Evolutionary conservation across 2,329 filamentous ascomycete species (phyloP).

Genomic region (Alternaria angustiovoidea): DNA sequence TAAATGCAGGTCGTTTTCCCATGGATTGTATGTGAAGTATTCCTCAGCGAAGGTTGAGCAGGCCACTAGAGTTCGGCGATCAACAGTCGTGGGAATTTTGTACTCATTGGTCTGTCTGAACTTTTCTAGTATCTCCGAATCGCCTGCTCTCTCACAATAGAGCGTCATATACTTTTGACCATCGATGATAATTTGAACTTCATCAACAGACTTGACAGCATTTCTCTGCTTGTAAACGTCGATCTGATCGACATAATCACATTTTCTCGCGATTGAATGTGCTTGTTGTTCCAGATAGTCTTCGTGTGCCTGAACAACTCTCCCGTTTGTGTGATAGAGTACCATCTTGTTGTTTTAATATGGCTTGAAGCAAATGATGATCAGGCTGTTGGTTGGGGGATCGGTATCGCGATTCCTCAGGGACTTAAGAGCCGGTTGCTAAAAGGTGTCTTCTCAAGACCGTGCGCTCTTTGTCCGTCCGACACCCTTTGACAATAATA

Average conservation of each 20-base stretch:
- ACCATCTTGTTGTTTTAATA: conserved; percentile 14
- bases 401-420: background rate
- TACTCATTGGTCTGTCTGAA: background rate
- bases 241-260: conserved; percentile 14
- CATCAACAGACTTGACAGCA: background rate
- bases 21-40: conserved; percentile 20
- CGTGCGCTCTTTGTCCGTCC: background rate
- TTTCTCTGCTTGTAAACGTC: conserved; percentile 2
- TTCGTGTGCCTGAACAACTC: conserved; percentile 21
- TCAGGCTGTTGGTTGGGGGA: background rate
- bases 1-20: conserved; percentile 6
- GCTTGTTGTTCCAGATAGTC: conserved; percentile 20
- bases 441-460: background rate
- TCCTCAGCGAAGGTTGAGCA: conserved; percentile 24
- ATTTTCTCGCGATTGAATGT: background rate
- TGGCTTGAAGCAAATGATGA: background rate
- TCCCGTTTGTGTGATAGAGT: conserved; percentile 17
- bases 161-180: conserved; percentile 4
- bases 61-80: conserved; percentile 19
- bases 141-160: background rate
- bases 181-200: conserved; percentile 14
- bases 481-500: background rate
- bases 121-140: background rate
- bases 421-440: background rate
- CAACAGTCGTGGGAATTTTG: background rate